A percentile compares a stretch with the other conserved stretches of the same genome.
Conservation (phyloP, 352 stramenopile genomes). For the Pythium folliculosum region DNA sequence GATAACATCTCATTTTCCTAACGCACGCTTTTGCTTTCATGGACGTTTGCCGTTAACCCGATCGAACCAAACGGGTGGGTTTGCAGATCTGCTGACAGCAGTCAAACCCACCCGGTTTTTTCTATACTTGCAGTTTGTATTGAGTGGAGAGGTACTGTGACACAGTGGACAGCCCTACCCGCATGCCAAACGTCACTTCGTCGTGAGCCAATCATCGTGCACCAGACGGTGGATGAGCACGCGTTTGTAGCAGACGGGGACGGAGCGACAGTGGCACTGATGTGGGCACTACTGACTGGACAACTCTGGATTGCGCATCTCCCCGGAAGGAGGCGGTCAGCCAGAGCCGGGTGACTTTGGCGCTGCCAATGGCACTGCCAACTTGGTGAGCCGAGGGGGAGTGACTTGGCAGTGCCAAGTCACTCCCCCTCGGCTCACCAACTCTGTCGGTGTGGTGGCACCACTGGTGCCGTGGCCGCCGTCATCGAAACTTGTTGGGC, state of each 20-base stretch:
- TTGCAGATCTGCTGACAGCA: neutral
- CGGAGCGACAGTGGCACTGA: neutral
- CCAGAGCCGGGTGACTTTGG: too few relatives aligned
- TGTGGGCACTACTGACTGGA: conserved; percentile 2
- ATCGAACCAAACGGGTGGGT: neutral
- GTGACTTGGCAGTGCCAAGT: too few relatives aligned
- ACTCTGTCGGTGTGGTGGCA: too few relatives aligned
- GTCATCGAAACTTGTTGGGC: neutral
- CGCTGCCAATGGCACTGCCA: too few relatives aligned
- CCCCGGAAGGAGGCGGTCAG: too few relatives aligned
- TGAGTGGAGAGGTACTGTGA: neutral
- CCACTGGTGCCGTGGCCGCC: too few relatives aligned
- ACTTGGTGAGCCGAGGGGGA: neutral
- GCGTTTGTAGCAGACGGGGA: neutral
- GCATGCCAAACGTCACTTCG: neutral
- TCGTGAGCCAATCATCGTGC: neutral
- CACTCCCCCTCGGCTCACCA: too few relatives aligned
- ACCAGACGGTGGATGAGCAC: neutral
- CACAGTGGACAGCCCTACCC: neutral
- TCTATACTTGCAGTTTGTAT: conserved; percentile 6
- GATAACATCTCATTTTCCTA: conserved; percentile 25
- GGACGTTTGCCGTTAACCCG: conserved; percentile 14
- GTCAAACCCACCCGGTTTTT: conserved; percentile 8
- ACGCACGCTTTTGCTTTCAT: conserved; percentile 22
- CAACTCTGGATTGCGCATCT: neutral